phyloP scores from a whole-genome alignment of 805 yeast species.

The Blastobotrys mokoenaii region DNA sequence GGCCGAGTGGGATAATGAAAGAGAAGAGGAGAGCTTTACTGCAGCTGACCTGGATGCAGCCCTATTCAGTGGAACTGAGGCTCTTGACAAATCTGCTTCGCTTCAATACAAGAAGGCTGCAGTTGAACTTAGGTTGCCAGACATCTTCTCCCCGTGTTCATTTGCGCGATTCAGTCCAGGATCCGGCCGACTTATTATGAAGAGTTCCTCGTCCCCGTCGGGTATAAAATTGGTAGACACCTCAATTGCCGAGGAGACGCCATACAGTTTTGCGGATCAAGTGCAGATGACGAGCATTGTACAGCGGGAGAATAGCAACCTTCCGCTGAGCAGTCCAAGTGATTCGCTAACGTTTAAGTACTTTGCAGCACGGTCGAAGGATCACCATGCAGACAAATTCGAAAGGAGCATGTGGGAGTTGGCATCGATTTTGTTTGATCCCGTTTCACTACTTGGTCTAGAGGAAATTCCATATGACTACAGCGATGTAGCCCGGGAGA shows the following conservation, averaged over 20 bases:
- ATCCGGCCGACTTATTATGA: conserved; percentile 6
- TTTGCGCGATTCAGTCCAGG: conserved; percentile 13
- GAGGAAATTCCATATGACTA: conserved; percentile 17
- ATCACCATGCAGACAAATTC: background rate
- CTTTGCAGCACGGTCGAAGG: background rate
- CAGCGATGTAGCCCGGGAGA: conserved; percentile 17
- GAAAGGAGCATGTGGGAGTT: conserved; percentile 42
- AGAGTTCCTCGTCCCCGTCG: background rate
- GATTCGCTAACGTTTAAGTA: conserved; percentile 3
- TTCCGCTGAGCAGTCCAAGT: conserved; percentile 1
- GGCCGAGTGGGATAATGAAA: background rate
- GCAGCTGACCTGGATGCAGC: conserved; percentile 38
- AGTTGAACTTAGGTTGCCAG: conserved; percentile 11
- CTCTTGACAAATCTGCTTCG: conserved; percentile 10
- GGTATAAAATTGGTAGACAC: background rate
- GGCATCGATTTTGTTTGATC: conserved; percentile 56
- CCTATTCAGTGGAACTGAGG: conserved; percentile 34
- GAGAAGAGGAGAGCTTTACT: conserved; percentile 18
- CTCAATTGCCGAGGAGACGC: background rate
- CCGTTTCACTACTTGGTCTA: conserved; percentile 18
- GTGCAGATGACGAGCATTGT: background rate
- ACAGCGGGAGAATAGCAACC: conserved; percentile 2
- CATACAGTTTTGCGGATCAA: background rate
- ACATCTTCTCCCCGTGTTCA: conserved; percentile 5
- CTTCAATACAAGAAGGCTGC: conserved; percentile 10